Evolutionary conservation across 2,329 filamentous ascomycete genomes (phyloP).

Genomic region (Penicillium psychrosexuale): DNA sequence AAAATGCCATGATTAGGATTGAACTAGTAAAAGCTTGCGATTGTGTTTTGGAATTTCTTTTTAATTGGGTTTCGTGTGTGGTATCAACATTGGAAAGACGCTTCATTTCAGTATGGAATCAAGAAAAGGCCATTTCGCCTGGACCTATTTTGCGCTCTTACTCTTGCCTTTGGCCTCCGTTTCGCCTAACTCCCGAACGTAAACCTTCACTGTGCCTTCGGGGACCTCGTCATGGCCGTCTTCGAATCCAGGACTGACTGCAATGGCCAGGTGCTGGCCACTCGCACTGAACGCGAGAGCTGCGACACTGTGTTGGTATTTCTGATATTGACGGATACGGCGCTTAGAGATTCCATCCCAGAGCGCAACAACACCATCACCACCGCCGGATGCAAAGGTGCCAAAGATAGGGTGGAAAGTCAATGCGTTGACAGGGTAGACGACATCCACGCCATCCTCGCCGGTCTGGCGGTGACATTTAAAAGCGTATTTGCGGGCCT

Average conservation of each 20-base stretch:
- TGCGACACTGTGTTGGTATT: constrained; percentile 74
- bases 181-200: constrained; percentile 79
- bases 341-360: constrained; percentile 93
- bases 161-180: constrained; percentile 85
- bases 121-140: constrained; percentile 7
- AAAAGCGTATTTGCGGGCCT: constrained; percentile 95
- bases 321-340: constrained; percentile 83
- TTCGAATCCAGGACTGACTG: constrained; percentile 82
- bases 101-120: constrained; percentile 12
- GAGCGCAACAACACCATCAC: constrained; percentile 84
- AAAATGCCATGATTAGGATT: constrained; percentile 5
- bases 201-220: constrained; percentile 70
- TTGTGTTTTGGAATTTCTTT: constrained; percentile 4
- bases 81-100: constrained; percentile 17
- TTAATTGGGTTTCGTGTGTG: constrained; percentile 17
- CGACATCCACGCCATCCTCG: constrained; percentile 66
- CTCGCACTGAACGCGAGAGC: constrained; percentile 73
- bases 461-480: constrained; percentile 86
- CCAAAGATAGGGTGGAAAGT: constrained; percentile 80
- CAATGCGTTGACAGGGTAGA: constrained; percentile 87
- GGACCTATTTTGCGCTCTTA: constrained; percentile 65
- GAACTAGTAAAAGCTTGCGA: constrained; percentile 5
- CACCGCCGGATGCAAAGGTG: constrained; percentile 85
- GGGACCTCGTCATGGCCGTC: constrained; percentile 75
- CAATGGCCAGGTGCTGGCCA: constrained; percentile 75